Conservation (phyloP, 768 basidiomycete genomes). For the Naganishia antarctica region DNA sequence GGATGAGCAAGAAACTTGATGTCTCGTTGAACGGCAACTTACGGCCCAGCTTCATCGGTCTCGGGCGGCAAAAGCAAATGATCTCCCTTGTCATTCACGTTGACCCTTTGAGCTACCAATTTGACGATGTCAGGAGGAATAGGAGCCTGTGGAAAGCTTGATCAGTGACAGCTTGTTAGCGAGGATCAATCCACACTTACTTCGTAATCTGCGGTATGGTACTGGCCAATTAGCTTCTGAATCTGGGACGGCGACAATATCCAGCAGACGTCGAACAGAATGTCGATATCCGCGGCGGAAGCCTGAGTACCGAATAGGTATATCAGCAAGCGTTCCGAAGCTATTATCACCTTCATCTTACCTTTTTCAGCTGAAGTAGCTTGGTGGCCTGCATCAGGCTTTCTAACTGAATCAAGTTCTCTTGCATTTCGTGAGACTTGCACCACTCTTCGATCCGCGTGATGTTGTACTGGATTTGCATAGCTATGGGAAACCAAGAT, state of each 20-base stretch:
- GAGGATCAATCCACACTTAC: constrained; percentile 51
- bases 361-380: constrained; percentile 94
- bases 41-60: constrained; percentile 93
- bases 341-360: constrained; percentile 44
- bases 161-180: not conserved
- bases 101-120: constrained; percentile 90
- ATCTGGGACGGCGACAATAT: constrained; percentile 99
- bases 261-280: constrained; percentile 97
- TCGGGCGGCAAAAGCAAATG: constrained; percentile 93
- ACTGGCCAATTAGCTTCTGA: constrained; percentile 97
- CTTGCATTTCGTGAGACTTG: constrained; percentile 99
- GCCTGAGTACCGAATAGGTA: constrained; percentile 22
- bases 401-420: constrained; percentile 93
- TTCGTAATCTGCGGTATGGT: constrained; percentile 99
- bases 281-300: constrained; percentile 90
- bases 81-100: constrained; percentile 93
- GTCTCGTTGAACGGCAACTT: constrained; percentile 51
- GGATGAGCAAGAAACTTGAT: not conserved
- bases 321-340: not conserved
- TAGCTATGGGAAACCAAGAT: constrained; percentile 59
- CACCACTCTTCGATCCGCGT: constrained; percentile 81
- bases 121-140: constrained; percentile 95
- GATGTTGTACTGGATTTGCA: constrained; percentile 99
- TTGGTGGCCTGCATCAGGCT: constrained; percentile 99
- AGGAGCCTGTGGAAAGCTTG: constrained; percentile 62